Base-by-base conservation (phyloP, 495 filamentous ascomycete species). In the Hypoxylon intermedium region DNA sequence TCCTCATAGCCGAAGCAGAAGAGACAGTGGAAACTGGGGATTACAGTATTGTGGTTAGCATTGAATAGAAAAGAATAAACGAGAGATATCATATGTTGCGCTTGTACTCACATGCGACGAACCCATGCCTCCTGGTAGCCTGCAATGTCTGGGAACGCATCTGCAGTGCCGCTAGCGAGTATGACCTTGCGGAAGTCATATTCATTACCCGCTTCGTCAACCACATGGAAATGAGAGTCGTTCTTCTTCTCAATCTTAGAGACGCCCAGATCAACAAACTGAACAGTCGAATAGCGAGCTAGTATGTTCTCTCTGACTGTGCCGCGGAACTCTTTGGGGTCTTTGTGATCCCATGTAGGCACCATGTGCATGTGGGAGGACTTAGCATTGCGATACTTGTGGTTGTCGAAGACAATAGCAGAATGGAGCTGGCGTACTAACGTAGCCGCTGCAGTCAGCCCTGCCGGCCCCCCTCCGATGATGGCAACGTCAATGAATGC, bases 391-490 rank as follows among this genome's bases (percentile, higher is more conserved):
- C 82, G 77, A 48, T 80, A 83, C 1, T 21, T 44, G 3, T 63
- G 57, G 0, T 74, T 74, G 64, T 80, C 75, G 60, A 84, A 79
- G 16, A 84, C 55, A 4, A 80, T 60, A 1, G 71, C 65, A 3
- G 71, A 72, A 48, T 79, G 71, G 0, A 67, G 56, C 20, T 75
- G 74, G 9, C 82, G 79, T 0, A 73, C 72, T 0, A 85, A 69
- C 6, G 63, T 67, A 5, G 56, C 28, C 6, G 80, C 81, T 3
- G 70, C 69, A 7, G 76, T 61, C 4, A 84, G 72, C 6, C 80
- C 82, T 7, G 78, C 76, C 15, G 80, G 79, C 0, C 82, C 82
- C 15, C 70, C 77, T 40, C 82, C 82, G 38, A 84, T 74, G 51
- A 85, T 78, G 9, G 80, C 65, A 34, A 68, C 72, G 43, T 83